These are phyloP conservation scores for Scheffersomyces amazonensis DNA, from an alignment of 805 yeast genomes.

Conservation along the genomic window DNA sequence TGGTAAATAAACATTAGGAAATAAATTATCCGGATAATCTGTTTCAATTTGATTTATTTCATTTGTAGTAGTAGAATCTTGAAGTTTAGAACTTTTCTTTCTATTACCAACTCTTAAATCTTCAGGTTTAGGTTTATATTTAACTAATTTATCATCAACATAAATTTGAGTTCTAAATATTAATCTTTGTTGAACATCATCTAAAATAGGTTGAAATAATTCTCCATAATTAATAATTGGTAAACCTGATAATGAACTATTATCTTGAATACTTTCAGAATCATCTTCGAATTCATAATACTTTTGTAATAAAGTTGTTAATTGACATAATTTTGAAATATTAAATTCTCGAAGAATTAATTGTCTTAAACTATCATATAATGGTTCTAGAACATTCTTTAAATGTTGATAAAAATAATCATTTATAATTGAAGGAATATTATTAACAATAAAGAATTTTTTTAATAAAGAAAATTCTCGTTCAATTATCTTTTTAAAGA, in stretches of 20 bases:
- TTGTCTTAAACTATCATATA: constrained; percentile 68
- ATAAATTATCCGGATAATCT: constrained; percentile 35
- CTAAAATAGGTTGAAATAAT: constrained; percentile 66
- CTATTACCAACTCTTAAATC: constrained; percentile 61
- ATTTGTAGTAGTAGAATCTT: constrained; percentile 5
- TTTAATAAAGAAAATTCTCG: constrained; percentile 62
- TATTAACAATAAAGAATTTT: constrained; percentile 39
- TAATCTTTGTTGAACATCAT: constrained; percentile 76
- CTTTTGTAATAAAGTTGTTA: constrained; percentile 65
- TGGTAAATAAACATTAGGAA: constrained; percentile 64
- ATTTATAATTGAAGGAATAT: constrained; percentile 9
- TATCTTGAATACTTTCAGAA: constrained; percentile 9
- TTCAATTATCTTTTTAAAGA: constrained; percentile 55
- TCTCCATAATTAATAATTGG: constrained; percentile 46
- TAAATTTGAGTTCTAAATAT: constrained; percentile 75
- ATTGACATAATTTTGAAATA: constrained; percentile 68
- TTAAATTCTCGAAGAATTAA: constrained; percentile 67
- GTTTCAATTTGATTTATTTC: constrained; percentile 18
- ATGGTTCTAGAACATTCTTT: constrained; percentile 65
- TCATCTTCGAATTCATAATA: constrained; percentile 57
- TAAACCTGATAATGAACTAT: constrained; percentile 15
- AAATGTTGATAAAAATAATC: constrained; percentile 55
- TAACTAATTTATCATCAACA: constrained; percentile 65
- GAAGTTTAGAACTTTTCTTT: constrained; percentile 8
- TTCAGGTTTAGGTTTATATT: constrained; percentile 62